Percentiles rank a stretch among this genome's conserved stretches.
Conservation (phyloP, 345 rosid genomes). For the Arabidopsis arenosa region DNA sequence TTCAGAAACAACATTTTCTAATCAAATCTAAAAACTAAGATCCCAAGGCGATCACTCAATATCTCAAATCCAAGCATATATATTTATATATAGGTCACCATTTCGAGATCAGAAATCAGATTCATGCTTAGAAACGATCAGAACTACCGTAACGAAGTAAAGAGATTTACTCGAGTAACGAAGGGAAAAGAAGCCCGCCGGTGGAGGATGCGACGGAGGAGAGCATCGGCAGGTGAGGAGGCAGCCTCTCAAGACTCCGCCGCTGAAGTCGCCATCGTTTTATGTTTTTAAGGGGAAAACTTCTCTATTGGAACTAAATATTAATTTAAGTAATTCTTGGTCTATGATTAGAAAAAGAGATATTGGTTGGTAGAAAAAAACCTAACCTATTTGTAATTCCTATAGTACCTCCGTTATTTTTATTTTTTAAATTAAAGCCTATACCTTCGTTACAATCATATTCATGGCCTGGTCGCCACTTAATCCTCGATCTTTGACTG, state of each 20-base stretch:
- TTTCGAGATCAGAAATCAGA: constrained; percentile 19
- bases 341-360: too few species aligned
- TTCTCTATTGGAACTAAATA: too few species aligned
- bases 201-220: constrained; percentile 64
- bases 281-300: too few species aligned
- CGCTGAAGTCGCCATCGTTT: constrained; percentile 72
- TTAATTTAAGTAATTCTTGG: too few species aligned
- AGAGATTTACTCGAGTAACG: constrained; percentile 77
- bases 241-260: constrained; percentile 71
- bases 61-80: constrained; percentile 5
- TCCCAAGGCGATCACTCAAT: constrained; percentile 6
- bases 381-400: too few species aligned
- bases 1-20: background rate
- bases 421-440: too few species aligned
- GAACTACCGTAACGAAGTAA: background rate
- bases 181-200: constrained; percentile 86
- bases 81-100: background rate
- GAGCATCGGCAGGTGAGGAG: constrained; percentile 80
- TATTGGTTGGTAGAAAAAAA: too few species aligned
- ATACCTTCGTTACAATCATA: constrained; percentile 5
- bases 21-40: constrained; percentile 27
- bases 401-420: too few species aligned
- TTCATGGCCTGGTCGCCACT: constrained; percentile 17
- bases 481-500: background rate
- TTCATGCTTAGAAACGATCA: background rate